phyloP scores from a whole-genome alignment of 2,329 filamentous ascomycete genomes.

The Neonectria punicea region DNA sequence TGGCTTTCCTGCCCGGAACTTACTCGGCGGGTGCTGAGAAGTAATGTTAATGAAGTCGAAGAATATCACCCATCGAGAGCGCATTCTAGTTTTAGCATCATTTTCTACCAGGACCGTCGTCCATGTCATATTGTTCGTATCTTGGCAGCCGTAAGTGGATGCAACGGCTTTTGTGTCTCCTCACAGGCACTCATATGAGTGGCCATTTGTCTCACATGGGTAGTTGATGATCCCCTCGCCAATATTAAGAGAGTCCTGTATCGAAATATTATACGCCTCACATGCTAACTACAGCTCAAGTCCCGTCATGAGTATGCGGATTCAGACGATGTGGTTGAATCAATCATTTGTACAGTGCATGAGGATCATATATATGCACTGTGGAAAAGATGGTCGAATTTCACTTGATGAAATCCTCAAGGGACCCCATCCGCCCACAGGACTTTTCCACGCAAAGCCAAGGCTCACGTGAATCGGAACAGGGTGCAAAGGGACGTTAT shows the following conservation, averaged over 20 bases:
- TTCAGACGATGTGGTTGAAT: background rate
- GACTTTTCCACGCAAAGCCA: slow-evolving; percentile 31
- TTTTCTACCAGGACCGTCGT: background rate
- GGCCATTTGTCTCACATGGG: background rate
- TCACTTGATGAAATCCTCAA: slow-evolving; percentile 43
- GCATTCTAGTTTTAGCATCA: no score
- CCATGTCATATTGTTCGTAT: background rate
- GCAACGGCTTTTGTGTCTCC: background rate
- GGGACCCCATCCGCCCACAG: slow-evolving; percentile 41
- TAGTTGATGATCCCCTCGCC: background rate
- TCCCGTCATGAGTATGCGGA: background rate
- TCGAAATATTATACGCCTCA: background rate
- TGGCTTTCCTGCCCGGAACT: slow-evolving; percentile 67
- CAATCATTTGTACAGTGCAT: slow-evolving; percentile 18
- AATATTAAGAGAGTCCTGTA: background rate
- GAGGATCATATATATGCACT: slow-evolving; percentile 21
- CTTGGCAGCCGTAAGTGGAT: background rate
- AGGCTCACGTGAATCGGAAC: slow-evolving; percentile 19
- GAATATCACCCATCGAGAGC: no score
- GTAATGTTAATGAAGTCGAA: slow-evolving; percentile 7
- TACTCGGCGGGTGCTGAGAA: slow-evolving; percentile 11
- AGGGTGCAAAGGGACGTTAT: slow-evolving; percentile 6
- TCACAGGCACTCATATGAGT: background rate
- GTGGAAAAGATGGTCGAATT: slow-evolving; percentile 34
- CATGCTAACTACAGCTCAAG: background rate